Evolutionary conservation across 768 basidiomycete species (phyloP).

Genomic region (Dioszegia crocea): DNA sequence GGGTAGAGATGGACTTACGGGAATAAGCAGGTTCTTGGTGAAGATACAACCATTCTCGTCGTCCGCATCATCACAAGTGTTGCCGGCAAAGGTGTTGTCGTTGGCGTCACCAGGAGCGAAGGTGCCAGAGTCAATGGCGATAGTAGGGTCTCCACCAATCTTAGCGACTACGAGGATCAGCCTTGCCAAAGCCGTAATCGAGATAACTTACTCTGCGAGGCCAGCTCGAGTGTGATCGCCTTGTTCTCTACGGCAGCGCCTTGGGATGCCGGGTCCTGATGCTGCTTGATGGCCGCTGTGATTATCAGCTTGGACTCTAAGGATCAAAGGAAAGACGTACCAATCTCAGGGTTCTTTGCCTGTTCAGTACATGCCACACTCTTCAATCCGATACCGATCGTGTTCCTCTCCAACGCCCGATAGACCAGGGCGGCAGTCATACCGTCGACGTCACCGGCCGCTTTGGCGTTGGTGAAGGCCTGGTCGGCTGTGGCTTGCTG

Average conservation of each 20-base stretch:
- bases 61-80: constrained; percentile 54
- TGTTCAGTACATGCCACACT: constrained; percentile 51
- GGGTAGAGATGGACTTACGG: constrained; percentile 4
- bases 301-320: not conserved
- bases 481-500: constrained; percentile 66
- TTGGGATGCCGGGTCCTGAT: constrained; percentile 63
- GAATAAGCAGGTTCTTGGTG: constrained; percentile 56
- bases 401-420: constrained; percentile 66
- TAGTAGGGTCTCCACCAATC: constrained; percentile 62
- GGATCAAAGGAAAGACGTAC: not conserved
- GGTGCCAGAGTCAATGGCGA: constrained; percentile 61
- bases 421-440: constrained; percentile 61
- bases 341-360: constrained; percentile 62
- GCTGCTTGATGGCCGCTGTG: constrained; percentile 59
- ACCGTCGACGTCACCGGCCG: constrained; percentile 58
- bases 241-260: constrained; percentile 63
- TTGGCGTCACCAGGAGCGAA: constrained; percentile 59
- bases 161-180: constrained; percentile 48
- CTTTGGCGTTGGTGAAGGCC: constrained; percentile 70
- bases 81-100: constrained; percentile 59
- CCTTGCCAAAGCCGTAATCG: not conserved
- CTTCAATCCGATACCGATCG: constrained; percentile 50
- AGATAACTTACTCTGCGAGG: constrained; percentile 53
- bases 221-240: constrained; percentile 60
- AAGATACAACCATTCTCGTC: constrained; percentile 63